Base-by-base conservation (phyloP, 2,329 filamentous ascomycete genomes). In the Beauveria australis region DNA sequence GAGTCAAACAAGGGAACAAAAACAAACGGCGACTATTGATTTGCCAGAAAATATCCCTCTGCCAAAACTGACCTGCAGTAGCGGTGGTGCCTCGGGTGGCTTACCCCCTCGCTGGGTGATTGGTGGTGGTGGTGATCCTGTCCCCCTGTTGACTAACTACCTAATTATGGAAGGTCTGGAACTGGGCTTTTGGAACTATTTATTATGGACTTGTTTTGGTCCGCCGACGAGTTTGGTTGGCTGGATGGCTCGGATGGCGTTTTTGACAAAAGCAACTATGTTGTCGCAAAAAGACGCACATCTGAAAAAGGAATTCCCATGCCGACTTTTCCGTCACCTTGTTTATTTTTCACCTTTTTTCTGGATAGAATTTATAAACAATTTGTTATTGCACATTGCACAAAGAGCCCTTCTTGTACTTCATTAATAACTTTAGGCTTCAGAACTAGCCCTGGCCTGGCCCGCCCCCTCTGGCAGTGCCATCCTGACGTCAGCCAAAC, bases 401-500 rank as follows among this genome's bases (percentile, higher is more conserved):
- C 2, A 33, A 16, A 53, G 26, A 54, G 1, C 18, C 18, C 5
- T 10, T 28, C 18, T 9, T 26, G n/a, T 53, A 19, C 26, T 37
- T 22, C 26, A 47, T n/a, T 24, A 33, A 12, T 37, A 37, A 22
- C 2, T 22, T 22, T 22, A 22, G 28, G n/a, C 33, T 46, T 46
- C n/a, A 18, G 3, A 33, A 33, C 30, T 33, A 33, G 10, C 30
- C 26, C 28, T 49, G 24, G 9, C 19, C 24, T 18, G 9, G 18
- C 37, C 28, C 9, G 3, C 22, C 22, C 30, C 19, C 43, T 40
- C 54, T 6, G 8, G 19, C 28, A 46, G 40, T 16, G 30, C 22
- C 55, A 22, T 58, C 40, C 57, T 60, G 57, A 60, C 57, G 57
- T 60, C 52, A 62, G 43, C 61, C 55, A 58, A 62, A 59, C 61